phyloP scores from a whole-genome alignment of 768 basidiomycete species.

The Dentipellis fragilis region DNA sequence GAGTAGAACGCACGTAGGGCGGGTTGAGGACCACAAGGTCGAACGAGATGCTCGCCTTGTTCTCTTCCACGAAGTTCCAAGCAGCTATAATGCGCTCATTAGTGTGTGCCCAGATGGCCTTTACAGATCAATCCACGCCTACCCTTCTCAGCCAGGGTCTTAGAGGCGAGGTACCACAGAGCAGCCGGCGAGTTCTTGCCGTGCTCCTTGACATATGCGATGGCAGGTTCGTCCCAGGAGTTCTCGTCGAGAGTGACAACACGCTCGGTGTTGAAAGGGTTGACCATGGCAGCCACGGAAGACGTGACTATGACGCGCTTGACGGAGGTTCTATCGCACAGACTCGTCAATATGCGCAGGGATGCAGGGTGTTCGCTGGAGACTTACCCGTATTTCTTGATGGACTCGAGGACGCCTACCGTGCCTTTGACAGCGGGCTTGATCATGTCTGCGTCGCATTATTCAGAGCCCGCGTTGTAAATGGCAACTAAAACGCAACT shows the following conservation, averaged over 20 bases:
- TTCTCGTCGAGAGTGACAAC: slow-evolving; percentile 6
- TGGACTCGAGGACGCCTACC: slow-evolving; percentile 22
- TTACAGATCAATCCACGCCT: slow-evolving; percentile 6
- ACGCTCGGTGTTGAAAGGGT: not conserved
- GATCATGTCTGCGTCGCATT: slow-evolving; percentile 21
- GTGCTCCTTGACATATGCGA: slow-evolving; percentile 20
- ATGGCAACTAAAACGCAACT: not conserved
- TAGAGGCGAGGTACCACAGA: slow-evolving; percentile 22
- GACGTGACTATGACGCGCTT: slow-evolving; percentile 35
- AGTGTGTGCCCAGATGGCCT: not conserved
- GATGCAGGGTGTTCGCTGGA: not conserved
- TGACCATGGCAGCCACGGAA: slow-evolving; percentile 24
- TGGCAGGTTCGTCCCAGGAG: slow-evolving; percentile 23
- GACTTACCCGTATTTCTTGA: slow-evolving; percentile 22
- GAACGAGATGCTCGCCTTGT: slow-evolving; percentile 17
- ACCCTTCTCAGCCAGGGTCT: slow-evolving; percentile 26
- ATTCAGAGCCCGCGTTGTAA: not conserved
- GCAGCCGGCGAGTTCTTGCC: slow-evolving; percentile 17
- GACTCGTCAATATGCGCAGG: not conserved
- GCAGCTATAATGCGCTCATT: slow-evolving; percentile 15
- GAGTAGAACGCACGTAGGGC: slow-evolving; percentile 18
- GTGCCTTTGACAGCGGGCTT: slow-evolving; percentile 32
- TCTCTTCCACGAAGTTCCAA: slow-evolving; percentile 22
- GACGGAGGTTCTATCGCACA: slow-evolving; percentile 18
- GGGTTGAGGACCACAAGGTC: slow-evolving; percentile 26